Evolutionary conservation across 2,329 filamentous ascomycete genomes (phyloP), one percentile per base, ranked within the genome.

Genomic region (Lachnum nothofagi): DNA sequence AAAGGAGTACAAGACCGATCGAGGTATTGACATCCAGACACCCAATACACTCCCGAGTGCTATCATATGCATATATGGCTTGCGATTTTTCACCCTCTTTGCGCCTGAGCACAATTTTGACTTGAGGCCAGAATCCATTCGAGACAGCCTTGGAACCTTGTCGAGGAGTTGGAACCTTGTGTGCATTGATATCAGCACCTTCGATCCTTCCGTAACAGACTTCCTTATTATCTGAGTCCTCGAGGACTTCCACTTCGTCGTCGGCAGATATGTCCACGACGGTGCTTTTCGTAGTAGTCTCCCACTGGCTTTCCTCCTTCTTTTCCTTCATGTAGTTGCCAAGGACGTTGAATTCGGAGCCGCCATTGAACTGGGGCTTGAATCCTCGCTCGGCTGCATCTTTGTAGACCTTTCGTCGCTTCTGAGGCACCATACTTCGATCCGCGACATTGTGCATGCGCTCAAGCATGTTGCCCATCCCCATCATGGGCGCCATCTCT

Each of bases 201-300:
- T 88, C 82, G 17, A 94, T 68, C 68, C 86, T 85, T 35, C 89
- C 89, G 62, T 87, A 90, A 68, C 88, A 94, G 3, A 94, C 85
- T 61, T 88, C 82, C 62, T 88, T 80, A 17, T 82, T 76, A 40
- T 73, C 77, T 24, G 80, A 74, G 48, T 86, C 77, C 35, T 76
- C 74, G 12, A 82, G 66, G 29, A 82, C 70, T 17, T 77, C 68
- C 3, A 81, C 62, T 8, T 85, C 79, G 22, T 82, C 78, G 37
- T 86, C 83, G 60, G 57, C 23, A 19, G 72, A 74, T 42, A 76
- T 61, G 53, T 74, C 68, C 31, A 79, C 73, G 12, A 72, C 61
- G 56, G 54, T 55, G 37, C 61, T 62, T 38, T 60, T 56, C 17
- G 64, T 54, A 2, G 63, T 48, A 2, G 62, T 56, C 49, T 68